Base-by-base conservation (phyloP, 2,329 filamentous ascomycete species). In the Colletotrichum phormii region DNA sequence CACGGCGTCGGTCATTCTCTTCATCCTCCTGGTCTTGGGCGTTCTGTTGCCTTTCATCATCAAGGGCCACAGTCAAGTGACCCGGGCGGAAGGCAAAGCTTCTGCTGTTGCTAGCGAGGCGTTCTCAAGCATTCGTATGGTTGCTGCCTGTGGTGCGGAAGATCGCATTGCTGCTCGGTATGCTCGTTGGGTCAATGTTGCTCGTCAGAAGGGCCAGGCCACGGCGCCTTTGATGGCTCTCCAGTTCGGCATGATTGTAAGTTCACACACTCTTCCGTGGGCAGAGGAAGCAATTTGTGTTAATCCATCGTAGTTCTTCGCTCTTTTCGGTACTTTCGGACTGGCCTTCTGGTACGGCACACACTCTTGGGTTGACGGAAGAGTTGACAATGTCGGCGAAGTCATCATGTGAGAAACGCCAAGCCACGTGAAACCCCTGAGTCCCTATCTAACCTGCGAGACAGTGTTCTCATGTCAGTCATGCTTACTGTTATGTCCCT, bases 331-430 rank as follows among this genome's bases (percentile, higher is more conserved):
- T 3, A 83, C 86, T 0, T 91, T 91, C 74, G 87, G 86, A 1
- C 82, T 92, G 26, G 83, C 87, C 8, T 93, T 93, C 74, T 92
- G 89, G 89, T 92, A 88, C 75, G 91, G 90, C 4, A 86, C 87
- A 58, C 88, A 86, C 75, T 84, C 87, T 0, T 86, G 81, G 60
- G 74, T 84, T 2, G 83, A 88, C 13, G 85, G 85, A 1, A 82
- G 83, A 22, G 79, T 92, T 53, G 75, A 83, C 18, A 83, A 82
- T 70, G 82, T 90, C 12, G 86, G 89, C 55, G 87, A 86, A 8
- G 86, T 92, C 63, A 81, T 91, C 31, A 84, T 90, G 87, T 89
- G 75, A 81, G 87, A 79, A 55, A 46, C 12, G 24, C 22, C n/a
- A 13, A 54, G 22, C 22, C 12, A 13, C 5, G 29, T 22, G 1